phyloP scores from a whole-genome alignment of 2,329 filamentous ascomycete species.

The Aspergillus sp. region DNA sequence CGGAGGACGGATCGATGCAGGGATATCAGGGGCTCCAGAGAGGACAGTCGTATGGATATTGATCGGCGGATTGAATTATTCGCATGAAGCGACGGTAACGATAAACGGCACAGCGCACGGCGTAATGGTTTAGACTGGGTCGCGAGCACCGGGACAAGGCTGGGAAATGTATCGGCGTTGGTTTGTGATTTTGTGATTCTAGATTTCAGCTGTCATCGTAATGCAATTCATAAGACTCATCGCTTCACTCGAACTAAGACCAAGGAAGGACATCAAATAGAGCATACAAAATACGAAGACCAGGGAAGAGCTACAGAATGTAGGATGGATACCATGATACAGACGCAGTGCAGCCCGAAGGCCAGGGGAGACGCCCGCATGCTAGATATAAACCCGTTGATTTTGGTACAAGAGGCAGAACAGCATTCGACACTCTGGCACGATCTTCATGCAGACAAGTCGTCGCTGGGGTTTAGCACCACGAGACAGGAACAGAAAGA shows the following conservation, averaged over 20 bases:
- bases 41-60: background rate
- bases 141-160: too few species aligned
- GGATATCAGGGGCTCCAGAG: background rate
- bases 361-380: background rate
- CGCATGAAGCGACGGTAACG: background rate
- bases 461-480: conserved; percentile 4
- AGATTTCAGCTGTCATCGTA: too few species aligned
- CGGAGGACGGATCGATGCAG: background rate
- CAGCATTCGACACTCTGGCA: background rate
- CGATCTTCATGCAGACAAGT: background rate
- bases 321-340: background rate
- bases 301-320: background rate
- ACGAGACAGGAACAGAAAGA: background rate
- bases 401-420: conserved; percentile 6
- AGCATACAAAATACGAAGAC: too few species aligned
- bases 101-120: background rate
- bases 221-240: too few species aligned
- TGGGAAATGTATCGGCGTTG: too few species aligned
- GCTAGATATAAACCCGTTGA: background rate
- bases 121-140: background rate
- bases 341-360: background rate
- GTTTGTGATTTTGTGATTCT: too few species aligned
- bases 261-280: too few species aligned
- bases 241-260: too few species aligned
- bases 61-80: background rate